These are phyloP conservation scores for Entomophthora muscae DNA, from an alignment of 371 early-diverging fungal genomes.

Conservation along the genomic window DNA sequence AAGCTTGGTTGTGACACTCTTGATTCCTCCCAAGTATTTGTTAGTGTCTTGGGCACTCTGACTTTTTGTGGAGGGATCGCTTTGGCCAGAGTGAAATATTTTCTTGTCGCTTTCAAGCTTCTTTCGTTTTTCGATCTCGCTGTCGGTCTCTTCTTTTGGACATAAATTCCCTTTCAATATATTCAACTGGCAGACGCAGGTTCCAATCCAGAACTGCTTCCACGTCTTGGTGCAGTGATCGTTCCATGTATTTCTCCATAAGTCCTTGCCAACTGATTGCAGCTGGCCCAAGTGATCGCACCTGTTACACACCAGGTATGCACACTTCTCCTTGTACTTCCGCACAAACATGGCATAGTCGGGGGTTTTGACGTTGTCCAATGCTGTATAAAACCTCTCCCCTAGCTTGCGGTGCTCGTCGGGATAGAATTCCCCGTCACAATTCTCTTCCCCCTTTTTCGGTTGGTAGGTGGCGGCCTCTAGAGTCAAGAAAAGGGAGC, in stretches of 20 bases:
- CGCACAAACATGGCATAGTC: neutral
- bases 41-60: no score
- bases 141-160: neutral
- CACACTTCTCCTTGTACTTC: neutral
- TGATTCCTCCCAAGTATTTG: no score
- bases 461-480: no score
- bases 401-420: no score
- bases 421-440: no score
- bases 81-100: no score
- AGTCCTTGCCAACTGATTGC: neutral
- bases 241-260: neutral
- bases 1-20: no score
- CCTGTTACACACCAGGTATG: neutral
- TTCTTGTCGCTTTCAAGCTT: no score
- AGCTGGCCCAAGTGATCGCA: neutral
- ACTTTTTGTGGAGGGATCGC: no score
- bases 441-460: no score
- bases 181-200: neutral
- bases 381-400: neutral
- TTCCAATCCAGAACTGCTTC: neutral
- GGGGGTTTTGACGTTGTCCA: neutral
- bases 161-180: neutral
- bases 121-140: neutral
- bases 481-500: no score
- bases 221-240: neutral